A percentile compares a stretch with the other conserved stretches of the same genome.
phyloP scores from a whole-genome alignment of 148 eudicot species.

The Rhododendron griersonianum region DNA sequence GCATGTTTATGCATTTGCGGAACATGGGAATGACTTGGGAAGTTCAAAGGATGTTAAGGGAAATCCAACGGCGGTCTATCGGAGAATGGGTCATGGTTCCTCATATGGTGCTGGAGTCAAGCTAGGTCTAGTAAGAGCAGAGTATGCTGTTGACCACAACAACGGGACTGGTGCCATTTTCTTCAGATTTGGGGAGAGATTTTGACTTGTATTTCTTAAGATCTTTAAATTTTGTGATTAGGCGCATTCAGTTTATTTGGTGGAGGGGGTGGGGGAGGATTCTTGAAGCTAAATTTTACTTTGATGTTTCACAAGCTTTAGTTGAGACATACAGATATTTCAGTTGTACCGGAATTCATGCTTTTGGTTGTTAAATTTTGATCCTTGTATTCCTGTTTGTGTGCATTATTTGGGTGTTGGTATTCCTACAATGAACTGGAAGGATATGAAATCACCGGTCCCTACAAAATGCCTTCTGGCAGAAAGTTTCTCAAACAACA shows the following conservation, averaged over 20 bases:
- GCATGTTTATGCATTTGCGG: constrained; percentile 74
- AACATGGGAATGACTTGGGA: constrained; percentile 93
- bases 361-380: constrained; percentile 2
- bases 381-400: not conserved
- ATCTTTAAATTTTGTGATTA: constrained; percentile 11
- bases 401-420: not conserved
- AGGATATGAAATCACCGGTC: not conserved
- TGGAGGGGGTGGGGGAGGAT: not conserved
- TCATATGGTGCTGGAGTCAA: constrained; percentile 88
- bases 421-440: not conserved
- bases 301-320: not conserved
- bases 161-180: constrained; percentile 82
- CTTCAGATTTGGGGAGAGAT: constrained; percentile 96
- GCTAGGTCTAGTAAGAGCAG: constrained; percentile 87
- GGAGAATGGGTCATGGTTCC: constrained; percentile 90
- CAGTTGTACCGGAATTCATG: not conserved
- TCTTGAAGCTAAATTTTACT: constrained; percentile 2
- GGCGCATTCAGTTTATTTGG: not conserved
- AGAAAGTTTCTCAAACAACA: not conserved
- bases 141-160: constrained; percentile 91
- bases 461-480: not conserved
- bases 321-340: not conserved
- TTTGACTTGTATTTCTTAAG: constrained; percentile 29
- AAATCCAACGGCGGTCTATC: constrained; percentile 90
- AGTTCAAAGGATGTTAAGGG: constrained; percentile 92